Evolutionary conservation across 805 yeast genomes (phyloP).

Genomic region (Kodamaea sagamina): DNA sequence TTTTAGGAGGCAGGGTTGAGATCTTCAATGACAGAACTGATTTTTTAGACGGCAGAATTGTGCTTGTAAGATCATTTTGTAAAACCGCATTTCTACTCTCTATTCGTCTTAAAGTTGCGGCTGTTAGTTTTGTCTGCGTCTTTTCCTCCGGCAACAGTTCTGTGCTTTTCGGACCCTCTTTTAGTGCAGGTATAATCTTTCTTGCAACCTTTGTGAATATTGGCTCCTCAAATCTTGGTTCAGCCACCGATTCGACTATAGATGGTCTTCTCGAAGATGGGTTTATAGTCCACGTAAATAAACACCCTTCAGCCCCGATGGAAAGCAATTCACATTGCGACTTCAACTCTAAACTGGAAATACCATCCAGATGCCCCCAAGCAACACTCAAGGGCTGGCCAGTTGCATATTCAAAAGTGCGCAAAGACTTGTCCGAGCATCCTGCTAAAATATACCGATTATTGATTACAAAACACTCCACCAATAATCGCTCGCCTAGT

Average conservation of each 20-base stretch:
- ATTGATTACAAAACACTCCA: slow-evolving; percentile 44
- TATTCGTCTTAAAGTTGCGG: slow-evolving; percentile 37
- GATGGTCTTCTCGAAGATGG: neutral
- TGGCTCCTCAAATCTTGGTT: slow-evolving; percentile 15
- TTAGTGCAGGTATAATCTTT: slow-evolving; percentile 29
- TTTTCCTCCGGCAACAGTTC: neutral
- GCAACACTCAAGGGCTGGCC: slow-evolving; percentile 51
- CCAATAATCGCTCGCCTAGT: slow-evolving; percentile 42
- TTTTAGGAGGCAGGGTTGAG: too few species aligned
- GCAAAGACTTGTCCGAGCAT: slow-evolving; percentile 58
- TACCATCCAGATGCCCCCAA: slow-evolving; percentile 57
- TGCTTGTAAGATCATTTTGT: too few species aligned
- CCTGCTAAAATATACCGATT: slow-evolving; percentile 41
- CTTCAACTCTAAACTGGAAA: slow-evolving; percentile 21
- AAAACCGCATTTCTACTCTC: slow-evolving; percentile 33
- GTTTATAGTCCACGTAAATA: slow-evolving; percentile 47
- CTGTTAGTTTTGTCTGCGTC: slow-evolving; percentile 21
- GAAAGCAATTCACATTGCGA: slow-evolving; percentile 34
- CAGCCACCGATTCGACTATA: neutral
- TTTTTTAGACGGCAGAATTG: too few species aligned
- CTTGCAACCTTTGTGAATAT: slow-evolving; percentile 32
- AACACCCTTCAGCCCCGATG: slow-evolving; percentile 55
- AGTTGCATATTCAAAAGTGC: slow-evolving; percentile 46
- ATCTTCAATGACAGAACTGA: too few species aligned
- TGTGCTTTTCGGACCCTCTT: neutral